Evolutionary conservation across 2,329 filamentous ascomycete genomes (phyloP).

Genomic region (Lanzia echinophila): DNA sequence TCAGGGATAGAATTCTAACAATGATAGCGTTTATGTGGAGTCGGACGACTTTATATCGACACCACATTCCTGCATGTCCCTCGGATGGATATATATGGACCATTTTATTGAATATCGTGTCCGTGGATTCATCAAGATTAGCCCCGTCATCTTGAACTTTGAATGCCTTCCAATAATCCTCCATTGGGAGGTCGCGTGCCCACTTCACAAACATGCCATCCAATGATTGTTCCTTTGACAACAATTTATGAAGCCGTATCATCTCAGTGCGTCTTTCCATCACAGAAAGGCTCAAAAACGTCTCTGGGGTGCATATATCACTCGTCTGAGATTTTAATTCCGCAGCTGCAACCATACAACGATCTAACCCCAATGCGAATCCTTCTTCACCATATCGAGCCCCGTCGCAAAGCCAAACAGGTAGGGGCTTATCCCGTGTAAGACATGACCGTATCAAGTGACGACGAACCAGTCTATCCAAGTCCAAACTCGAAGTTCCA

Average conservation of each 20-base stretch:
- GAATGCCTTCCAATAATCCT: conserved; percentile 2
- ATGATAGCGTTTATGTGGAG: conserved; percentile 11
- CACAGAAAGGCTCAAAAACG: no score
- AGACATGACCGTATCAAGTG: background rate
- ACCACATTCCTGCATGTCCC: conserved; percentile 14
- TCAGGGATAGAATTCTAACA: background rate
- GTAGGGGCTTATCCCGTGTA: background rate
- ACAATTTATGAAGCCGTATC: background rate
- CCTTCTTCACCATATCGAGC: conserved; percentile 1
- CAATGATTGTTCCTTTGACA: conserved; percentile 6
- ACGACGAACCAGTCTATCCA: background rate
- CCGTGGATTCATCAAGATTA: background rate
- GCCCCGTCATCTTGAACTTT: background rate
- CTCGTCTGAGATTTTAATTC: conserved; percentile 7
- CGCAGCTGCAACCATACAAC: background rate
- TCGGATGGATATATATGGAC: conserved; percentile 11
- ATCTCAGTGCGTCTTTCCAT: background rate
- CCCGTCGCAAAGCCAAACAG: background rate
- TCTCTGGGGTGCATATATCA: background rate
- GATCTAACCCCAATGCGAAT: conserved; percentile 7
- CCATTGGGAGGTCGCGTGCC: conserved; percentile 7
- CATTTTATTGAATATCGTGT: background rate
- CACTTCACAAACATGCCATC: conserved; percentile 8
- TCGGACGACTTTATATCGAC: conserved; percentile 11
- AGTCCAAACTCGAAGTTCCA: background rate